These are phyloP conservation scores for Hanseniaspora lindneri DNA, from an alignment of 805 yeast species.

Conservation along the genomic window DNA sequence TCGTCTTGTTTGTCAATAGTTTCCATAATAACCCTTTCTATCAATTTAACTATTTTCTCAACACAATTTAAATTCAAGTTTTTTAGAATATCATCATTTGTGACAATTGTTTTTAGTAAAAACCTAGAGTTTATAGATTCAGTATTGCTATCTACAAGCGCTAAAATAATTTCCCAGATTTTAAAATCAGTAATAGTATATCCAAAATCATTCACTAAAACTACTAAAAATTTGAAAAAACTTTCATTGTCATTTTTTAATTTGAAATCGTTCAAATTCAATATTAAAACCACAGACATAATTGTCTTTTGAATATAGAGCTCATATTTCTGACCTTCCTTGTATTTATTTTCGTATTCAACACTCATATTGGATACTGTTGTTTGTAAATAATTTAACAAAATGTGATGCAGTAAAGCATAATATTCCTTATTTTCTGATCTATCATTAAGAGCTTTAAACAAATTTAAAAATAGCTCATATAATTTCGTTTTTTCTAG, in stretches of 20 bases:
- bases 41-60: neutral
- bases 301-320: neutral
- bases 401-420: neutral
- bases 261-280: neutral
- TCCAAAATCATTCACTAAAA: constrained; percentile 6
- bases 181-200: neutral
- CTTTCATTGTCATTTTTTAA: neutral
- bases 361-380: neutral
- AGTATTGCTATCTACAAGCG: neutral
- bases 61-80: constrained; percentile 1
- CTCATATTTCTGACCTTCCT: neutral
- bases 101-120: constrained; percentile 4
- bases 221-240: neutral
- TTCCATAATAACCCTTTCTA: neutral
- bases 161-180: neutral
- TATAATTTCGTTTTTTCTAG: neutral
- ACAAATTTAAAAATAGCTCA: neutral
- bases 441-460: neutral
- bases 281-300: neutral
- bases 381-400: constrained; percentile 1
- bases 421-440: neutral
- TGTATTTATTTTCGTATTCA: neutral
- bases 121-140: neutral
- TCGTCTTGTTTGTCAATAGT: neutral
- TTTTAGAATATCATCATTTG: constrained; percentile 8